Evolutionary conservation across 1,139 yeast genomes (phyloP).

Genomic region (Suhomyces panamericanus): DNA sequence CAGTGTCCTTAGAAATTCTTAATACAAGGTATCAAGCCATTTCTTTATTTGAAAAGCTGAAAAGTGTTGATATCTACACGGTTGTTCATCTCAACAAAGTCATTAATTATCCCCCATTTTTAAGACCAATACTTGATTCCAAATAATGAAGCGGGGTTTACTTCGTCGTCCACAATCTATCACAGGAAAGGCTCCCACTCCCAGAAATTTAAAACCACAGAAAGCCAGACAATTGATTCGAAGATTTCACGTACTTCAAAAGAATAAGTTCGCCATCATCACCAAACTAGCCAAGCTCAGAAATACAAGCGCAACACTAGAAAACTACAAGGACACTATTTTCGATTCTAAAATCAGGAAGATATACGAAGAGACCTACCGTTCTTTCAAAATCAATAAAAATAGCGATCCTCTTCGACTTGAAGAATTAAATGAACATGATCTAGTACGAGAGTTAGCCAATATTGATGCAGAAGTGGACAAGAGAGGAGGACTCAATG

Average conservation of each 20-base stretch:
- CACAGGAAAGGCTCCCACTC: slow-evolving; percentile 19
- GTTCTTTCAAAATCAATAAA: slow-evolving; percentile 11
- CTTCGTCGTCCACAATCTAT: slow-evolving; percentile 14
- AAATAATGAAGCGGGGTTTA: slow-evolving; percentile 10
- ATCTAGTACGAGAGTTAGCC: slow-evolving; percentile 39
- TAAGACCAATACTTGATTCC: no score
- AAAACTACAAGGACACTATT: slow-evolving; percentile 21
- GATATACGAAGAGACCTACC: slow-evolving; percentile 6
- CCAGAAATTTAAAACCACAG: slow-evolving; percentile 57
- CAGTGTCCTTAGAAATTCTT: no score
- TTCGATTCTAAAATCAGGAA: not conserved
- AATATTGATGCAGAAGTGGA: slow-evolving; percentile 60
- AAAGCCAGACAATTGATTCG: slow-evolving; percentile 67
- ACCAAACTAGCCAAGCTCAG: slow-evolving; percentile 16
- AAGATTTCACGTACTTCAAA: slow-evolving; percentile 63
- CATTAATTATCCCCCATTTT: no score
- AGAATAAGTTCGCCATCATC: slow-evolving; percentile 45
- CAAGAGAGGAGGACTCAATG: slow-evolving; percentile 65
- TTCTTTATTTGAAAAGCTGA: not conserved
- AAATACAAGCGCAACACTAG: slow-evolving; percentile 20
- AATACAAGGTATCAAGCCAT: not conserved
- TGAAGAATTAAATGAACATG: slow-evolving; percentile 18
- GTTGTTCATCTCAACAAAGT: no score
- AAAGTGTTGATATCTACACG: no score
- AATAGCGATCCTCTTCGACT: slow-evolving; percentile 20